These are phyloP conservation scores for Solanum hybrid DNA, from an alignment of 305 asterid genomes.

Conservation along the genomic window DNA sequence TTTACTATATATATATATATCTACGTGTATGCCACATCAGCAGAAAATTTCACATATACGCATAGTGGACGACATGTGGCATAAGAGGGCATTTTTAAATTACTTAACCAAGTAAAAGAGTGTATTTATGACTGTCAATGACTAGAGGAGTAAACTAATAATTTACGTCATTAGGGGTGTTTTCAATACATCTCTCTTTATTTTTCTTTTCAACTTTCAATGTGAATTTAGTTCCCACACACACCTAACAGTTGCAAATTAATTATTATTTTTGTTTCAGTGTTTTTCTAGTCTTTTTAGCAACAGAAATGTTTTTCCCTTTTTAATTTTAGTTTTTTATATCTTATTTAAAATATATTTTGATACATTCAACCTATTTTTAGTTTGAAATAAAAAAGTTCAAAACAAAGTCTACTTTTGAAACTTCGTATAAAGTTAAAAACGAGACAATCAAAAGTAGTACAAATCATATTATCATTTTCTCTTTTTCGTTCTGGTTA, in stretches of 20 bases:
- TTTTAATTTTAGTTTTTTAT: no score
- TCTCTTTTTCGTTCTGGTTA: background rate
- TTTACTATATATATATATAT: background rate
- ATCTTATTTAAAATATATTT: no score
- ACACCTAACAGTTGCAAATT: background rate
- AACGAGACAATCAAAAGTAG: background rate
- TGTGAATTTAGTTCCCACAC: background rate
- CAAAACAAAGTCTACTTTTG: background rate
- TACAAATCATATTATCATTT: background rate
- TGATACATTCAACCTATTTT: background rate
- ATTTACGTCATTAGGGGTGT: no score
- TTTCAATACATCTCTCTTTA: fast-evolving
- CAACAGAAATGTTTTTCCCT: background rate
- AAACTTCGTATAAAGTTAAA: no score
- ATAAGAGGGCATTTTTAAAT: background rate
- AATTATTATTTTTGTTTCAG: background rate
- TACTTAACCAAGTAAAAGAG: no score
- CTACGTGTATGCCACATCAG: background rate
- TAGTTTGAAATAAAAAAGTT: no score
- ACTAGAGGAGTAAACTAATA: no score
- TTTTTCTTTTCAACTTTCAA: no score
- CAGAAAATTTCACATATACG: no score
- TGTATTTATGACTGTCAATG: no score
- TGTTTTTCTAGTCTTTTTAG: background rate
- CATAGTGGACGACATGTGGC: background rate